Evolutionary conservation across 768 basidiomycete genomes (phyloP), one percentile per base, ranked within the genome.

Genomic region (Boletus sp.): DNA sequence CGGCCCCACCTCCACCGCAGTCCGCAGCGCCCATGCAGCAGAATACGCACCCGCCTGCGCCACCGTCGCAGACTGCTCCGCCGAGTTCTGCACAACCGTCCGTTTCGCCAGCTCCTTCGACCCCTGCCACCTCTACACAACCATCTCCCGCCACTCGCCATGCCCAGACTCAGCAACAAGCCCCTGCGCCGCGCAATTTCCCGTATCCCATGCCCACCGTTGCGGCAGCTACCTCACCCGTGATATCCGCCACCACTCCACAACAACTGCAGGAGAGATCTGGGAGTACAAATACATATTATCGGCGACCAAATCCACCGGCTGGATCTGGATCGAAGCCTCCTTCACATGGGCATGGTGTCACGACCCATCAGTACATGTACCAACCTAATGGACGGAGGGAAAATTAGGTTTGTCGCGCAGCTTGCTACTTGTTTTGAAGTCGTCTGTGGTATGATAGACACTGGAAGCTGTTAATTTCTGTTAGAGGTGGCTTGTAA

Each of bases 181-280:
- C 57, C 0, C n/a, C 64, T 32, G 29, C 60, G 15, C 56, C 68
- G 1, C 62, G 71, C 27, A 64, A 55, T 42, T 64, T 83, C 46
- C 84, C 85, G 5, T 89, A 83, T 79, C 84, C 87, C 7, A 87
- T 88, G 84, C 86, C 87, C 2, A 86, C 83, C 1, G 79, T 87
- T 30, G 85, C 87, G 1, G 82, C 77, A 10, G 77, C 77, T 42
- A 82, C 83, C 0, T 81, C 85, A 6, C 79, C 84, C 2, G 79
- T 85, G 4, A 74, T 86, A 21, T 58, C 78, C 4, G 60, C 73
- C n/a, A 61, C 75, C 1, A 41, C 66, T 17, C 63, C 50, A 47
- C 80, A 79, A n/a, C 78, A 74, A 35, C 76, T 43, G 0, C 65
- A 53, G 43, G 70, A 70, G 30, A 61, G 66, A 42, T 40, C 63